phyloP scores from a whole-genome alignment of 2,329 filamentous ascomycete genomes.

The Tolypocladium ophioglossoides region DNA sequence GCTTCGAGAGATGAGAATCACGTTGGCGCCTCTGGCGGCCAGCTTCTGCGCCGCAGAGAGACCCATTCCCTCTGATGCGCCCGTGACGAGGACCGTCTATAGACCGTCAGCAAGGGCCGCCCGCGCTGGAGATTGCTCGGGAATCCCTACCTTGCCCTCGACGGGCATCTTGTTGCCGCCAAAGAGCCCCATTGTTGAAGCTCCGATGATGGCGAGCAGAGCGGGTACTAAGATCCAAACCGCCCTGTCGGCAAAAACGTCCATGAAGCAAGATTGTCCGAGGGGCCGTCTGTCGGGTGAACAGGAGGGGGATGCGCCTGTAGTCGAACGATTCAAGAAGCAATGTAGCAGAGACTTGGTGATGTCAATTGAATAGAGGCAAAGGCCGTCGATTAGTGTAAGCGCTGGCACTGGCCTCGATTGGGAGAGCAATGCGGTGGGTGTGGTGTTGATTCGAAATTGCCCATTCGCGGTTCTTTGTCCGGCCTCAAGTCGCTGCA shows the following conservation, averaged over 20 bases:
- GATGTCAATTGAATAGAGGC: not conserved
- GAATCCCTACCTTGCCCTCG: conserved; percentile 59
- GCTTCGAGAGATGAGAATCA: conserved; percentile 77
- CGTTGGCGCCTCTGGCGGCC: conserved; percentile 70
- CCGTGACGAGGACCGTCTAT: conserved; percentile 81
- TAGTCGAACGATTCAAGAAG: not conserved
- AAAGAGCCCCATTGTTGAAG: conserved; percentile 56
- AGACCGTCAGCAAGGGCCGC: conserved; percentile 3
- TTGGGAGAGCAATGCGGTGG: not conserved
- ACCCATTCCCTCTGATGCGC: conserved; percentile 89
- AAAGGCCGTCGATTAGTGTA: not conserved
- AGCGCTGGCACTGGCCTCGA: not conserved
- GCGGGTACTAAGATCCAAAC: conserved; percentile 15
- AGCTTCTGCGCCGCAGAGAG: conserved; percentile 64
- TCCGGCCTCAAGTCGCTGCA: too few species aligned
- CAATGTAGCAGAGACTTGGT: not conserved
- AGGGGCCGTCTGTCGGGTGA: not conserved
- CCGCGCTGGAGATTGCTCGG: not conserved
- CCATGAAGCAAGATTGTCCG: conserved; percentile 1
- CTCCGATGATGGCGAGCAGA: conserved; percentile 23
- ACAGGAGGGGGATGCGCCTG: not conserved
- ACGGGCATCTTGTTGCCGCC: conserved; percentile 67
- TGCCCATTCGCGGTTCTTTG: not conserved
- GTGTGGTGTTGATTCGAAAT: not conserved
- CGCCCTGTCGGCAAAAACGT: conserved; percentile 1